Evolutionary conservation across 2,329 filamentous ascomycete species (phyloP), one percentile per base, ranked within the genome.

Genomic region (Claviceps paspali): DNA sequence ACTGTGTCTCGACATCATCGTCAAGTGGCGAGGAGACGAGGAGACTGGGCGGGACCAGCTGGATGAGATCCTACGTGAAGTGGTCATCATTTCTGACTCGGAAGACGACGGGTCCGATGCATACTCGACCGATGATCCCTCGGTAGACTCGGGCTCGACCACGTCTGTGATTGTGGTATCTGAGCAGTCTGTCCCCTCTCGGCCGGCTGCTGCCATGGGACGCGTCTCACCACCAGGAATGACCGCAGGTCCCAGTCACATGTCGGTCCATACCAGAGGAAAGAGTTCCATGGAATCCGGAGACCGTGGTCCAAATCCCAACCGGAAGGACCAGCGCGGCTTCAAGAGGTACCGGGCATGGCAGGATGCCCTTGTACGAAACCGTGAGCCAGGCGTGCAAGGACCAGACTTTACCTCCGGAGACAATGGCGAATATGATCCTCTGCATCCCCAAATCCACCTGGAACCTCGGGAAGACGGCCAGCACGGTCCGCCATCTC

Each of bases 11-110:
- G 75, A 79, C 45, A 62, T 74, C 37, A 68, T 80, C 53, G 69
- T 79, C 62, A 79, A 79, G 68, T 80, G 76, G 76, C 74, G 76
- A 59, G 76, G 76, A 38, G 76, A 80, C 47, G 76, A 80, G 52
- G 76, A 80, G 52, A 79, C 69, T 14, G 76, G 76, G 19, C 70
- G 75, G 34, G 75, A 80, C 47, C 72, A 79, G 51, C 63, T 79
- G 12, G 75, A 79, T 41, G 74, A 79, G 50, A 77, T 79, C 40
- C 60, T 79, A 24, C 65, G 72, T 35, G 76, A 80, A 53, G 72
- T 79, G 9, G 71, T 79, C 37, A 68, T 79, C 47, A 76, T 80
- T 31, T 74, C 72, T n/a, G 71, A 75, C 46, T 65, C 65, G 5
- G 70, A 74, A 48, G 65, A 61, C 29, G 64, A 63, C 3, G 59